These are phyloP conservation scores for Anacardium occidentale DNA, from an alignment of 345 rosid species.

Conservation along the genomic window DNA sequence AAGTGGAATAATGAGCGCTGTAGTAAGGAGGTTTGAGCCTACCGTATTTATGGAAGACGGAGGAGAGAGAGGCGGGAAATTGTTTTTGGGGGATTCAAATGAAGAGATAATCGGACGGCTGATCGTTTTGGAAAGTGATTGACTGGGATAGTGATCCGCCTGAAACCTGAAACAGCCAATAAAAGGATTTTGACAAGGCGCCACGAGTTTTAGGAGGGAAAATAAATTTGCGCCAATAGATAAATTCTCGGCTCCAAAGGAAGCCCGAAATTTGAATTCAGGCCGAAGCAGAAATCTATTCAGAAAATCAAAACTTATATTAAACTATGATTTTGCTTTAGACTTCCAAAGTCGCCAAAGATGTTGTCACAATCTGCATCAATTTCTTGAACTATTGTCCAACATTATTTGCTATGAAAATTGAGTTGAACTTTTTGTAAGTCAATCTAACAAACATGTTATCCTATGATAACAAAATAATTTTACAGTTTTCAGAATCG, in stretches of 20 bases:
- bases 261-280: neutral
- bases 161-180: constrained; percentile 9
- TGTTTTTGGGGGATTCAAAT: neutral
- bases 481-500: no score
- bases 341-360: no score
- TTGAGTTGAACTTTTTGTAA: no score
- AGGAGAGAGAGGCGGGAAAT: neutral
- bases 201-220: neutral
- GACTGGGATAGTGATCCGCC: constrained; percentile 30
- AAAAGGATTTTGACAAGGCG: constrained; percentile 9
- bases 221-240: neutral
- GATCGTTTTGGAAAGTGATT: neutral
- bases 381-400: no score
- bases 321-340: no score
- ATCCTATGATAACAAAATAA: no score
- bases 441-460: no score
- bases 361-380: no score
- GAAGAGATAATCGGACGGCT: constrained; percentile 14
- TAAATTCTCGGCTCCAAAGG: neutral
- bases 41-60: constrained; percentile 6
- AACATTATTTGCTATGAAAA: no score
- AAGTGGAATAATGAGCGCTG: neutral
- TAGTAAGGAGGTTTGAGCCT: neutral
- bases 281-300: no score
- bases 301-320: no score